Conservation (phyloP, 805 yeast genomes). For the Wickerhamomyces rabaulensis region DNA sequence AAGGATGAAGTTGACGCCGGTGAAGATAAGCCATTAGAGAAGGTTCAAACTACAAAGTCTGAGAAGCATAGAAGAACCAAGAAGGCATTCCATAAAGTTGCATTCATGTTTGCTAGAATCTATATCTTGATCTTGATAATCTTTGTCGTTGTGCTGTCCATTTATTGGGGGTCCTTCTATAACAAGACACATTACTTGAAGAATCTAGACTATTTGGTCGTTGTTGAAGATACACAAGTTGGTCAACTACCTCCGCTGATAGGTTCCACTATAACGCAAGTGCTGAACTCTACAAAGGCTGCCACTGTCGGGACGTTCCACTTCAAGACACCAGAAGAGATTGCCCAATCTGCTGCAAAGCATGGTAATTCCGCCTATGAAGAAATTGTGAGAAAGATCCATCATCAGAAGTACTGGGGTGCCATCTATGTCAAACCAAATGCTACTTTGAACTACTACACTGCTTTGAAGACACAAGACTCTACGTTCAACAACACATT, state of each 20-base stretch:
- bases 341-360: conserved; percentile 4
- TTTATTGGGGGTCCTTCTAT: conserved; percentile 25
- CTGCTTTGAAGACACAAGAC: conserved; percentile 13
- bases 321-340: conserved; percentile 3
- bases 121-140: conserved; percentile 3
- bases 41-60: not conserved
- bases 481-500: conserved; percentile 7
- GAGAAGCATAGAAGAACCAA: not conserved
- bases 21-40: not conserved
- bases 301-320: conserved; percentile 14
- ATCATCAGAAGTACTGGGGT: conserved; percentile 54
- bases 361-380: conserved; percentile 18
- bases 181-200: conserved; percentile 11
- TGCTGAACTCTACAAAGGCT: conserved; percentile 5
- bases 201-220: conserved; percentile 17
- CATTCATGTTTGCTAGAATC: conserved; percentile 3
- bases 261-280: conserved; percentile 1
- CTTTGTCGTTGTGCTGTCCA: conserved; percentile 5
- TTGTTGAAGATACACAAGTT: conserved; percentile 15
- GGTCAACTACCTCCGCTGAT: conserved; percentile 10
- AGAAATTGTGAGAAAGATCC: conserved; percentile 38
- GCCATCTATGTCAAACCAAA: conserved; percentile 44
- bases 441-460: conserved; percentile 30
- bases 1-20: not conserved
- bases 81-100: not conserved